These are phyloP conservation scores for Smallanthus sonchifolius DNA, from an alignment of 129 eudicot genomes.

Conservation along the genomic window DNA sequence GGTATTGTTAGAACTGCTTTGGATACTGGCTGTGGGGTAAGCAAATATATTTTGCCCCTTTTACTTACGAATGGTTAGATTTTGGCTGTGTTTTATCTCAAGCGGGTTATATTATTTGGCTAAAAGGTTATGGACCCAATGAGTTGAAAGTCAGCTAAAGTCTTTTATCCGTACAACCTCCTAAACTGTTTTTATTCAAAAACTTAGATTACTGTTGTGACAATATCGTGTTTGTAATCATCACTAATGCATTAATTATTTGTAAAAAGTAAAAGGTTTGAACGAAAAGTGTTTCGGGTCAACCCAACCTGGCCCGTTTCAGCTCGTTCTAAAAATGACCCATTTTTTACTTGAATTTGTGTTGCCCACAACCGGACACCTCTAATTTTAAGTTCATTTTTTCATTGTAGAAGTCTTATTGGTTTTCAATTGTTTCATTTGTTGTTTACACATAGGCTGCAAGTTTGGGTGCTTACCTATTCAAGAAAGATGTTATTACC, in stretches of 20 bases:
- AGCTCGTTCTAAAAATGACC: too few species aligned
- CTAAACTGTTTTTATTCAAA: not conserved
- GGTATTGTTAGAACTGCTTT: constrained; percentile 48
- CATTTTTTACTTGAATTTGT: not conserved
- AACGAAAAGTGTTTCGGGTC: not conserved
- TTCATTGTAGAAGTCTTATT: not conserved
- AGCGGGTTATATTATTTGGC: not conserved
- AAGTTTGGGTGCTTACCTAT: constrained; percentile 28
- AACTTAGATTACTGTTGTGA: not conserved
- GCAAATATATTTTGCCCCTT: not conserved
- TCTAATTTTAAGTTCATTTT: not conserved
- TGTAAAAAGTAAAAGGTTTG: not conserved
- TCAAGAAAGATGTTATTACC: constrained; percentile 32
- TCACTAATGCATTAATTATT: not conserved
- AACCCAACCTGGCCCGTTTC: not conserved
- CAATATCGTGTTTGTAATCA: not conserved
- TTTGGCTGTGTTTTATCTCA: not conserved
- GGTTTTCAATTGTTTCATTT: not conserved
- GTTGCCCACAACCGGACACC: not conserved
- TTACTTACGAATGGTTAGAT: not conserved
- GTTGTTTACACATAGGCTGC: constrained; percentile 19
- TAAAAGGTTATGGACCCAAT: not conserved
- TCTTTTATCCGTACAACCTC: not conserved
- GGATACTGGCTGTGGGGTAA: constrained; percentile 59
- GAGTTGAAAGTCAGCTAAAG: not conserved